Base-by-base conservation (phyloP, 2,329 filamentous ascomycete genomes). In the Aspergillus bombycis region DNA sequence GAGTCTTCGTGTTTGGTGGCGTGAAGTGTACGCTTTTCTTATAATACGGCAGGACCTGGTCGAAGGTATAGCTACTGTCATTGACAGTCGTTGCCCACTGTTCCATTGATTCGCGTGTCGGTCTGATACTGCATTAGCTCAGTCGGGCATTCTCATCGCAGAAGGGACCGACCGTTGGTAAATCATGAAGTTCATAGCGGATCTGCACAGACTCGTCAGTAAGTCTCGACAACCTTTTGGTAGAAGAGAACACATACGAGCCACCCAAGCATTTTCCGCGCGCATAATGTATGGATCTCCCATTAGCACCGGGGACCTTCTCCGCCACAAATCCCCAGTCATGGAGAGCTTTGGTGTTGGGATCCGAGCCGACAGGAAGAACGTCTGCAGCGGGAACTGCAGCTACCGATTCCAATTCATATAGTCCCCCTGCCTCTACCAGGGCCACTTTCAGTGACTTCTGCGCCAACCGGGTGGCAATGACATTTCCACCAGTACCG, bases 1-100 rank as follows among this genome's bases (percentile, higher is more conserved):
- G 65, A 3, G 14, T 28, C 1, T 30, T 41, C 12, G 26, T 45
- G 52, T 70, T 60, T 0, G 74, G 72, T 0, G 69, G 66, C 0
- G 71, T 76, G 58, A 76, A 77, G 16, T 68, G 60, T 9, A 70
- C 56, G 11, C 67, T 73, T 55, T 70, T 71, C 53, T 75, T 60
- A 55, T 69, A 74, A 45, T 67, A 76, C 1, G 71, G 72, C 9
- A 73, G 59, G 1, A 70, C 55, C 4, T 70, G 64, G 2, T 75
- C 67, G 32, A 68, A 76, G 6, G 61, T 62, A 19, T 74, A 77
- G 43, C 68, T 72, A 10, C 64, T 56, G 36, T 74, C 71, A 19
- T 67, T 67, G 10, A 73, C 72, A 0, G 30, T 12, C 10, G 65
- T 58, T 14, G 70, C 69, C 73, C 71, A 74, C 50, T 57, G 54